These are phyloP conservation scores for Penicillium cosmopolitanum DNA, from an alignment of 495 filamentous ascomycete genomes.

Conservation along the genomic window DNA sequence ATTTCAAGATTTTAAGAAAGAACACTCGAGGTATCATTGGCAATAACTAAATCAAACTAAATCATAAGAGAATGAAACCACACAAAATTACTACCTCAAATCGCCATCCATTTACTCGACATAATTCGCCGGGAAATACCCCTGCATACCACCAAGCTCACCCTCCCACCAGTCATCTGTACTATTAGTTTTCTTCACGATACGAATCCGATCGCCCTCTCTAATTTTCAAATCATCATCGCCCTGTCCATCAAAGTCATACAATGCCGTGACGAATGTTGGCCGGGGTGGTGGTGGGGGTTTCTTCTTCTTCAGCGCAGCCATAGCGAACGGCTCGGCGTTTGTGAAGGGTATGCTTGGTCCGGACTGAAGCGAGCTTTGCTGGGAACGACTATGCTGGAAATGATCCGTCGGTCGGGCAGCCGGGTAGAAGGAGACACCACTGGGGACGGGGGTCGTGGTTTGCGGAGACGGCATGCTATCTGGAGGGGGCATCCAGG, in stretches of 20 bases:
- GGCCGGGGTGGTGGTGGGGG: slow-evolving; percentile 66
- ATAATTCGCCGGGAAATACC: slow-evolving; percentile 93
- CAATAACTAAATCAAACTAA: not conserved
- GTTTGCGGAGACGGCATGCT: slow-evolving; percentile 19
- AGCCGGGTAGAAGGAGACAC: slow-evolving; percentile 29
- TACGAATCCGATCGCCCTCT: slow-evolving; percentile 83
- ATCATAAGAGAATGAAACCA: too few species aligned
- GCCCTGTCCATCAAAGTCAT: slow-evolving; percentile 74
- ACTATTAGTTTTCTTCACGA: slow-evolving; percentile 82
- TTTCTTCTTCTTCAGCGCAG: slow-evolving; percentile 60
- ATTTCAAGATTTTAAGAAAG: too few species aligned
- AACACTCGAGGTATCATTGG: not conserved
- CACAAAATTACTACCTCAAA: not conserved
- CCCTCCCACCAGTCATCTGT: slow-evolving; percentile 97
- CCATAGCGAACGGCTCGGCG: slow-evolving; percentile 22
- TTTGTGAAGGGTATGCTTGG: slow-evolving; percentile 10
- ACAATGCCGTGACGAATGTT: slow-evolving; percentile 78
- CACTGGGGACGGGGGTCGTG: slow-evolving; percentile 27
- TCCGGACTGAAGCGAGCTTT: slow-evolving; percentile 32
- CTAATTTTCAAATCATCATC: slow-evolving; percentile 77
- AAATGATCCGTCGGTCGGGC: slow-evolving; percentile 56
- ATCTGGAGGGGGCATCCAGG: slow-evolving; percentile 15
- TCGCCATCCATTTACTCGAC: slow-evolving; percentile 35
- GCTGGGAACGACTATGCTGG: slow-evolving; percentile 32
- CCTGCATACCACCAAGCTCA: slow-evolving; percentile 72